phyloP scores from a whole-genome alignment of 192 early-diverging fungal genomes.

The Geosiphon pyriformis region DNA sequence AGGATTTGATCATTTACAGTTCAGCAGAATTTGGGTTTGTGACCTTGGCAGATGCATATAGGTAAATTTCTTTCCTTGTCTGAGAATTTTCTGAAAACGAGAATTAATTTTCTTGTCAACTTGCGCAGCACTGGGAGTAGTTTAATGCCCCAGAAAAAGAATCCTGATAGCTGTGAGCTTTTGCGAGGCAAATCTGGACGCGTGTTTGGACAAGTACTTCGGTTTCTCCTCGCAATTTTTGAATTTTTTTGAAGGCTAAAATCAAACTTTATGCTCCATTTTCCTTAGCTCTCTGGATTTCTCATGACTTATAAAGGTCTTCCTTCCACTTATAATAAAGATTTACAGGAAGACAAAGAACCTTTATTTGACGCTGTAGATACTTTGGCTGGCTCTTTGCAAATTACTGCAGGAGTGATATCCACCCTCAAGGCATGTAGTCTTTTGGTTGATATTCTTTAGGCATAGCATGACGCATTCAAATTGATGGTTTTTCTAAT shows the following conservation, averaged over 20 bases:
- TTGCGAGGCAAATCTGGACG: slow-evolving; percentile 95
- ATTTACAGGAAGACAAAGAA: slow-evolving; percentile 99
- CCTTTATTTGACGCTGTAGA: slow-evolving; percentile 95
- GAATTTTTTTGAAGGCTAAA: too few species aligned
- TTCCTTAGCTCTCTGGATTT: slow-evolving; percentile 85
- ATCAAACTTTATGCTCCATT: too few species aligned
- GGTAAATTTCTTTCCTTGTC: slow-evolving; percentile 30
- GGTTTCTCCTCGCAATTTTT: not conserved
- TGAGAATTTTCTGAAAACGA: not conserved
- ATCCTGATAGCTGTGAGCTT: slow-evolving; percentile 93
- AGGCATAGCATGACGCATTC: too few species aligned
- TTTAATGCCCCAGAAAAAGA: slow-evolving; percentile 99
- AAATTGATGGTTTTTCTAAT: not conserved
- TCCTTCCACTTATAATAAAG: slow-evolving; percentile 98
- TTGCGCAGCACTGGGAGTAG: slow-evolving; percentile 88
- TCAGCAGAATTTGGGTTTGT: slow-evolving; percentile 94
- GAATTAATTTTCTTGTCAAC: slow-evolving; percentile 3
- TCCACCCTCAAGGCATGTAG: slow-evolving; percentile 72
- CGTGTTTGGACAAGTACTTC: slow-evolving; percentile 80
- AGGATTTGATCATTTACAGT: slow-evolving; percentile 95
- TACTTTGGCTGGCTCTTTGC: slow-evolving; percentile 82
- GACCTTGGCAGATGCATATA: slow-evolving; percentile 91
- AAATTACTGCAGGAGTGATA: slow-evolving; percentile 88
- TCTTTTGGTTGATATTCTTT: too few species aligned
- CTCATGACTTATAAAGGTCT: slow-evolving; percentile 98